Base-by-base conservation (phyloP, 2,329 filamentous ascomycete species). In the Colletotrichum paranaense region DNA sequence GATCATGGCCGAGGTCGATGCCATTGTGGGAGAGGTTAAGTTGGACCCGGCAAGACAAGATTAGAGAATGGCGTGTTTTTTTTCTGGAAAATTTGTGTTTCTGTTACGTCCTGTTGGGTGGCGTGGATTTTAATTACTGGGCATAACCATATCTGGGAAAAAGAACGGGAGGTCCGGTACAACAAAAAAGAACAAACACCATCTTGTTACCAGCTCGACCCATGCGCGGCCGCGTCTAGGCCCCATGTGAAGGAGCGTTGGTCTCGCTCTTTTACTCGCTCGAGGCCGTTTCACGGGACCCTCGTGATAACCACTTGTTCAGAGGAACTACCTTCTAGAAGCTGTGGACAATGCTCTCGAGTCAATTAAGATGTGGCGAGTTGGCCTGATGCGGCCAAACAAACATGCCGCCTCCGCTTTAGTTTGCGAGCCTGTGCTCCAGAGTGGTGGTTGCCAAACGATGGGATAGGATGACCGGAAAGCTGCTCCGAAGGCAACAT, bases 1-100 rank as follows among this genome's bases (percentile, higher is more conserved):
- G 76, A 78, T 89, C 28, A 80, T 89, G 81, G 84, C 79, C 9
- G 85, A 88, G 80, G 89, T 89, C 76, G 87, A 89, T 76, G 81
- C 79, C 62, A 81, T 88, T 58, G 66, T 75, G 22, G 74, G 74
- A 28, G 66, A 72, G 52, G 32, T 75, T 55, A 65, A 75, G 46
- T 49, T 75, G n/a, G 74, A 75, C 68, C 74, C 74, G 28, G 74
- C 74, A 24, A 74, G 74, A 62, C 74, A 75, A 62, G 74, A 75
- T 64, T 75, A 66, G 58, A 67, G 38, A 53, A 58, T 74, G 67
- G 56, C 67, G 53, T 66, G 60, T 42, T 66, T 49, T 46, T 42
- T 30, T 28, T n/a, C 14, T 5, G n/a, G 14, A n/a, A 35, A 49
- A 11, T 35, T 35, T 55, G 66, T 64, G 26, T 59, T 64, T 55